A percentile compares a stretch with the other conserved stretches of the same genome.
These are phyloP conservation scores for Globisporangium cederbergense DNA, from an alignment of 352 stramenopile genomes.

Conservation along the genomic window DNA sequence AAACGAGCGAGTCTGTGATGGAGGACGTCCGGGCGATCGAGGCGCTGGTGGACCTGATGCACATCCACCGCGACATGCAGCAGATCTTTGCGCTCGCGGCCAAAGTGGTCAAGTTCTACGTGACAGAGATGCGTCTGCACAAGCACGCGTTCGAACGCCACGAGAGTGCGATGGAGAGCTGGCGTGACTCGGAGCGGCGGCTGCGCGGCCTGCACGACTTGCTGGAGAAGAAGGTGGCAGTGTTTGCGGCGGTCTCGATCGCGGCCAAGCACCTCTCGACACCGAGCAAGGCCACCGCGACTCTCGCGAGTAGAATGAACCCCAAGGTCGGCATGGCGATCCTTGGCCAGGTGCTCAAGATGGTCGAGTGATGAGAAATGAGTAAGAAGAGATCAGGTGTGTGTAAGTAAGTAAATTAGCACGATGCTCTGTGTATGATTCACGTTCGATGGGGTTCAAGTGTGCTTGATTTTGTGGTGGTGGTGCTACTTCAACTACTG, in stretches of 20 bases:
- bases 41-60: constrained; percentile 91
- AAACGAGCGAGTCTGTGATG: constrained; percentile 38
- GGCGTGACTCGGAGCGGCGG: constrained; percentile 53
- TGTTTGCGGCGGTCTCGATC: constrained; percentile 38
- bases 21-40: constrained; percentile 75
- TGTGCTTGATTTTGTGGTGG: background rate
- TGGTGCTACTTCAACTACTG: constrained; percentile 10
- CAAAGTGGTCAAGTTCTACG: constrained; percentile 57
- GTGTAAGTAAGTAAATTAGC: background rate
- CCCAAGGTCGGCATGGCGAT: constrained; percentile 56
- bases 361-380: constrained; percentile 27
- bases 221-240: constrained; percentile 51
- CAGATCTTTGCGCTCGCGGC: constrained; percentile 73
- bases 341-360: constrained; percentile 42
- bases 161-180: constrained; percentile 19
- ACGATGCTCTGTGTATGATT: background rate
- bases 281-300: constrained; percentile 19
- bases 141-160: constrained; percentile 4
- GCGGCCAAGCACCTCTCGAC: constrained; percentile 8
- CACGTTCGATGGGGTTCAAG: background rate
- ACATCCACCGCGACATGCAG: constrained; percentile 93
- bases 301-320: constrained; percentile 66
- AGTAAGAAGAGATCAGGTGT: constrained; percentile 7
- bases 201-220: constrained; percentile 47
- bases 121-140: constrained; percentile 31